Conservation (phyloP, 1,284 basidiomycete genomes). For the Coniferiporia sulphurascens region DNA sequence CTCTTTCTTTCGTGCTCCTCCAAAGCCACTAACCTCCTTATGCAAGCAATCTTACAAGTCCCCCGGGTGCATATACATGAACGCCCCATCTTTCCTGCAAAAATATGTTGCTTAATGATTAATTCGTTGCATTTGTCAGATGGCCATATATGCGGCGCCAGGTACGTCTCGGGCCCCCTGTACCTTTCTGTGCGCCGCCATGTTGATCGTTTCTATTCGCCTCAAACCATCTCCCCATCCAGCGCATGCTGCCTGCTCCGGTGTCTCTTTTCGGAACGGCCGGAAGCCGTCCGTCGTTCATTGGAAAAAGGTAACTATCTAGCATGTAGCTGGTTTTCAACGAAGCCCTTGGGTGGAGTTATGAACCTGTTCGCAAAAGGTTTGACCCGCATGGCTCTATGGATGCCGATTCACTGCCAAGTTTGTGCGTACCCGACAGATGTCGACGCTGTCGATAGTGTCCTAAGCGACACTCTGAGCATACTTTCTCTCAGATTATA, state of each 20-base stretch:
- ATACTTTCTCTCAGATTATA: constrained; percentile 48
- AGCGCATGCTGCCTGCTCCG: constrained; percentile 66
- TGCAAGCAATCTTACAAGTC: constrained; percentile 5
- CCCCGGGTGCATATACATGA: constrained; percentile 40
- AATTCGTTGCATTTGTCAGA: constrained; percentile 35
- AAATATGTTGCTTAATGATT: constrained; percentile 38
- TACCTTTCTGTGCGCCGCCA: constrained; percentile 50
- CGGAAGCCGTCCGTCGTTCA: constrained; percentile 29
- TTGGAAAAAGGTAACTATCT: background rate
- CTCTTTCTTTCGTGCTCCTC: background rate
- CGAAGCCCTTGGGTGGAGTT: constrained; percentile 79
- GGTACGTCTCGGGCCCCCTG: constrained; percentile 46
- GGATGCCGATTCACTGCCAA: too few relatives aligned
- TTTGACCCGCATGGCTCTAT: background rate
- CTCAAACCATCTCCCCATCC: constrained; percentile 50
- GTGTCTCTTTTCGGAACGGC: constrained; percentile 91
- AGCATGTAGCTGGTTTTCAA: background rate
- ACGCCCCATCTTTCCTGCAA: constrained; percentile 41
- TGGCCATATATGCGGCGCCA: constrained; percentile 62
- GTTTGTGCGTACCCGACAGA: constrained; percentile 27
- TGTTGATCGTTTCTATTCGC: constrained; percentile 51
- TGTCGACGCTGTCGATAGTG: constrained; percentile 85
- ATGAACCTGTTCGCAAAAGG: constrained; percentile 80
- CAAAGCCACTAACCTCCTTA: background rate
- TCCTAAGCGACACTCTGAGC: constrained; percentile 70